Base-by-base conservation (phyloP, 257 asterid genomes). In the Scutellaria barbata region DNA sequence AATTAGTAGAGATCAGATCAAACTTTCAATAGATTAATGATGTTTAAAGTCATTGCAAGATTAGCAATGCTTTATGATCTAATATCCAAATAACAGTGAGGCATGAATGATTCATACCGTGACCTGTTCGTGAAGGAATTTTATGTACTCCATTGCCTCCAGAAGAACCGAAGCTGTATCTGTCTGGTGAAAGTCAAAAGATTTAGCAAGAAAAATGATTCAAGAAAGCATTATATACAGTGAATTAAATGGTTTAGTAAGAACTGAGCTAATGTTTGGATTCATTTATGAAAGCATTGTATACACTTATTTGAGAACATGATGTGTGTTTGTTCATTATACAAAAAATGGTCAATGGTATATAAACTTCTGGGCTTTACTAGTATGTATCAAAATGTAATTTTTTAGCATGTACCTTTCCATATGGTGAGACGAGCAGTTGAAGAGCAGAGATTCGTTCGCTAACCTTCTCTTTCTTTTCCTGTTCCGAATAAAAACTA, bases 371-470 rank as follows among this genome's bases (percentile, higher is more conserved):
- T 30, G 35, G 35, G 35, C 35, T 30, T 30, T 30, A 30, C 4
- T 30, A 30, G 35, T 30, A 2, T 4, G 35, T 2, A 47, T 25
- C 1, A 35, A 35, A 59, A 51, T 53, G 37, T 46, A 0, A 5
- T n/a, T 53, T 35, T 11, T 12, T 0, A 37, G 22, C 16, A 33
- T 20, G 16, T 68, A 92, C 98, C 96, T 90, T 92, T 60, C 98
- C 98, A 73, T 73, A 92, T 45, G 98, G 98, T 5, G 98, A 92
- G 73, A 92, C 97, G 25, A 92, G 89, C 81, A 88, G 97, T 69
- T 90, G 98, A 66, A 92, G 96, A 66, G 92, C 96, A 0, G 89
- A 80, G 62, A 92, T 85, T 22, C 92, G 83, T 74, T 87, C 92
- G 7, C 92, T 83, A 56, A 90, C 73, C 85, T 88, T 88, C 85